Base-by-base conservation (phyloP, 306 rosid species). In the Geum urbanum region DNA sequence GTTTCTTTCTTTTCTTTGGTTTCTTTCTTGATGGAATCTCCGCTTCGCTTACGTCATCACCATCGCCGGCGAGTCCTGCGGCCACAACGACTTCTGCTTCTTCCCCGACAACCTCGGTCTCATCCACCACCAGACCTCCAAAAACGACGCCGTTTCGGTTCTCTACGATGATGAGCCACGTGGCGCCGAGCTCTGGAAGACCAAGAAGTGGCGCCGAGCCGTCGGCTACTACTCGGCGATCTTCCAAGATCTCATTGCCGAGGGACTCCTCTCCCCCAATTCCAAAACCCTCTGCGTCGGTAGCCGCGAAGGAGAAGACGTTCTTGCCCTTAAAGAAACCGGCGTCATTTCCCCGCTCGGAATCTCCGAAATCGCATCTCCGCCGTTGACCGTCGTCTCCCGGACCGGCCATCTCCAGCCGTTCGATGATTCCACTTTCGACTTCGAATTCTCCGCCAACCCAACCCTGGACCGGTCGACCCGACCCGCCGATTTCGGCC, bases 11-110 rank as follows among this genome's bases (percentile, higher is more conserved):
- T 27, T 57, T 57, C 63, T 32, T 2, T 3, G 44, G 46, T 60
- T 35, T 13, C 16, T 12, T 32, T 60, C 46, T 60, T 60, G 65
- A 86, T 84, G 89, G 84, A 85, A 11, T 55, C 81, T 65, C 12
- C 74, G 83, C 6, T 85, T 79, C 78, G 85, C 88, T 11, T 81
- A 79, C 80, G 40, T 81, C 55, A 62, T 81, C 83, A 69, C 83
- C 10, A 79, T 86, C 16, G 66, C 69, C 48, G 83, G 84, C 9
- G 75, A 74, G 48, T 71, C 82, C n/a, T 79, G 86, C 57, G 27
- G 67, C 74, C 58, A 83, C 70, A 65, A 72, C 57, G 74, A 69
- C 48, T 77, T 81, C 67, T 84, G 86, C 73, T 79, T 86, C 83
- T 85, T 84, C 79, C 74, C 72, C 0, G 73, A 72, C 0, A 73